Evolutionary conservation across 331 rosid species (phyloP), one percentile per base, ranked within the genome.

Genomic region (Cucumis variabilis): DNA sequence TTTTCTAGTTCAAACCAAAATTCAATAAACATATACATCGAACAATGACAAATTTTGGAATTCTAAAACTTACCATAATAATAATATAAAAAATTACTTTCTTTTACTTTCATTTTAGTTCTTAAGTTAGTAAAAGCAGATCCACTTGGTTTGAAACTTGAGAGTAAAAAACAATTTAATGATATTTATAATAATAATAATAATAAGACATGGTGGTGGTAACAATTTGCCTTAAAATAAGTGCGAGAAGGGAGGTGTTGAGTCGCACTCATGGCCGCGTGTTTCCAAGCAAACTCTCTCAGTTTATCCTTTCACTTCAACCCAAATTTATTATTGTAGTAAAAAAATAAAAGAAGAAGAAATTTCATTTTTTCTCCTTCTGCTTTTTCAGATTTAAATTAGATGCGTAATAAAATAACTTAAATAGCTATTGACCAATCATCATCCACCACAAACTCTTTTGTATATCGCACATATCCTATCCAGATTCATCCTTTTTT

Each of bases 161-260:
- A 30, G 37, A 30, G 37, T 30, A 30, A 30, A 30, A 30, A 30
- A 30, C 37, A 30, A 30, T 30, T n/a, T n/a, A n/a, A n/a, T n/a
- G n/a, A n/a, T n/a, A n/a, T n/a, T 30, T 1, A 33, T 33, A 33
- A 11, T 50, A n/a, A 24, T n/a, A 75, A 75, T 9, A 48, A 48
- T 8, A 24, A 48, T 5, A 5, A 23, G 2, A 21, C 24, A 33
- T 33, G 37, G 37, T 33, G 37, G 37, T 33, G 14, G 58, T 75
- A 9, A 48, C 53, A 25, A 8, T 24, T 51, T 78, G 67, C 84
- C 84, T 78, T 78, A 78, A 78, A 78, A 76, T 76, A 44, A 15
- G 65, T 53, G 84, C 84, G 27, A 25, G 15, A 53, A 16, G 66
- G 67, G 24, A 78, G 67, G 24, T 53, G 66, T 51, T 13, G 7